These are phyloP conservation scores for Petunia hybrid DNA, from an alignment of 305 asterid species.

Conservation along the genomic window DNA sequence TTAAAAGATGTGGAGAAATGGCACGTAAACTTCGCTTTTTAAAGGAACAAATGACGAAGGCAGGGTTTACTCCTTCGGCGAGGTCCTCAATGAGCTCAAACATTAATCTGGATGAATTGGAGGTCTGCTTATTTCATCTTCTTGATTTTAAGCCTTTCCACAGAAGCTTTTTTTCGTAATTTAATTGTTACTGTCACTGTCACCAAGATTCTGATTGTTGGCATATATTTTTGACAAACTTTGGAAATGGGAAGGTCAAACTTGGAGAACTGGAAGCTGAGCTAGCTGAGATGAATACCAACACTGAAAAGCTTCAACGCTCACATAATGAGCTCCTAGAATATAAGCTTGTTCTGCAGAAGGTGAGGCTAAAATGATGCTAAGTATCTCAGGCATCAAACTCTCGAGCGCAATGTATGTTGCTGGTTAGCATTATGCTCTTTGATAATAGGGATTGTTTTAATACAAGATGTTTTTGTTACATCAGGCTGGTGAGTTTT, in stretches of 20 bases:
- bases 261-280: slow-evolving; percentile 67
- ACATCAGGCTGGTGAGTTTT: slow-evolving; percentile 62
- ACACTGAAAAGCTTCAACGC: slow-evolving; percentile 56
- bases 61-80: slow-evolving; percentile 54
- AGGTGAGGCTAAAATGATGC: slow-evolving; percentile 46
- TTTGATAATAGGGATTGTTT: background rate
- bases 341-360: slow-evolving; percentile 62
- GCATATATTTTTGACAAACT: background rate
- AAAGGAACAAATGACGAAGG: slow-evolving; percentile 59
- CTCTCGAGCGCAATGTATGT: slow-evolving; percentile 12
- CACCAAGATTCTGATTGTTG: slow-evolving; percentile 17
- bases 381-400: background rate
- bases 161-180: background rate
- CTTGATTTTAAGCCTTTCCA: background rate
- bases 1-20: slow-evolving; percentile 69
- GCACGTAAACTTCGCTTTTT: slow-evolving; percentile 63
- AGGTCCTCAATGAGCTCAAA: slow-evolving; percentile 38
- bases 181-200: background rate
- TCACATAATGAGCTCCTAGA: slow-evolving; percentile 64
- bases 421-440: slow-evolving; percentile 16
- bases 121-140: slow-evolving; percentile 47
- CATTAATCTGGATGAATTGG: slow-evolving; percentile 60
- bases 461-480: slow-evolving; percentile 33
- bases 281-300: slow-evolving; percentile 63
- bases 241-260: slow-evolving; percentile 46